These are phyloP conservation scores for Pythium oligandrum DNA, from an alignment of 352 stramenopile genomes.

Conservation along the genomic window DNA sequence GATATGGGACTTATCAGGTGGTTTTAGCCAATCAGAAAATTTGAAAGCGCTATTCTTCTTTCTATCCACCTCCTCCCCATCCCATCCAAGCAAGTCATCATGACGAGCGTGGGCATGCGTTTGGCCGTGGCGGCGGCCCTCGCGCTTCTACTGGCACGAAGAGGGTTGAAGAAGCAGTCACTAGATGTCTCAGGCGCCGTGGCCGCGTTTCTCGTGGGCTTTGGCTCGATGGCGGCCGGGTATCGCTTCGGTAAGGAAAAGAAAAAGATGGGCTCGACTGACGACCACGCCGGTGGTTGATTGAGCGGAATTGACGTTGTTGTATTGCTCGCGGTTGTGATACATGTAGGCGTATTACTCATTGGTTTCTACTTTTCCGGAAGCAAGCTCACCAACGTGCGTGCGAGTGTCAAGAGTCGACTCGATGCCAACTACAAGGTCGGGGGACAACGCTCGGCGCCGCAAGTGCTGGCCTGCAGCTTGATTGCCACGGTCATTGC, in stretches of 20 bases:
- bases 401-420: constrained; percentile 45
- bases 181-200: constrained; percentile 50
- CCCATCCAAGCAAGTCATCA: no score
- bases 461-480: constrained; percentile 78
- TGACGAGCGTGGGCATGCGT: constrained; percentile 10
- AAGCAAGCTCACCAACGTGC: constrained; percentile 81
- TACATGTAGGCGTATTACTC: constrained; percentile 48
- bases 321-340: constrained; percentile 1
- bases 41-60: no score
- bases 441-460: constrained; percentile 69
- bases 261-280: no score
- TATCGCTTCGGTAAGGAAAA: constrained; percentile 54
- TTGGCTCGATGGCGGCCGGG: constrained; percentile 52
- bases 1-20: no score
- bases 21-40: no score
- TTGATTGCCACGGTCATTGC: constrained; percentile 61
- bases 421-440: constrained; percentile 74
- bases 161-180: constrained; percentile 67
- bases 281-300: neutral
- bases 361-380: constrained; percentile 85
- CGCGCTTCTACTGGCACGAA: constrained; percentile 29
- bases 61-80: no score
- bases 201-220: constrained; percentile 61
- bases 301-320: neutral
- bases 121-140: constrained; percentile 38